phyloP scores from a whole-genome alignment of 1,139 yeast genomes.

The Suhomyces bribrorum region DNA sequence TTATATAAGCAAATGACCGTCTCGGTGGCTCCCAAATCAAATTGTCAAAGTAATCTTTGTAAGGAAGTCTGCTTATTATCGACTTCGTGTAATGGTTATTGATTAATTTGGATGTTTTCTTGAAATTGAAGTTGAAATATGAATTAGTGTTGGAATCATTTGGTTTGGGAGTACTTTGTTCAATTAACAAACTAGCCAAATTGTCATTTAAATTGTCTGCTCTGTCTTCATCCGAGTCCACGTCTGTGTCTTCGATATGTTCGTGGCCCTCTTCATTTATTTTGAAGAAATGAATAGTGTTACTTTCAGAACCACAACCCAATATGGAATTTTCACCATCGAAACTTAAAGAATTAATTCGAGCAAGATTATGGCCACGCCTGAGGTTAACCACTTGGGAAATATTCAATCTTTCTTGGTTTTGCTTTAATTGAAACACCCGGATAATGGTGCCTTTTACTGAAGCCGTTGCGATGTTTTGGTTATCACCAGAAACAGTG shows the following conservation, averaged over 20 bases:
- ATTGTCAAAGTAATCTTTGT: conserved; percentile 44
- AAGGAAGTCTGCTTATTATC: conserved; percentile 43
- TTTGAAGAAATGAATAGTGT: conserved; percentile 67
- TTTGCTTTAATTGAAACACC: conserved; percentile 33
- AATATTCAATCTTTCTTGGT: conserved; percentile 19
- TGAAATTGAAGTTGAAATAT: conserved; percentile 23
- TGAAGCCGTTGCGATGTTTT: conserved; percentile 66
- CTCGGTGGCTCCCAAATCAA: conserved; percentile 49
- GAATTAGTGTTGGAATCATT: conserved; percentile 17
- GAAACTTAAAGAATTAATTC: conserved; percentile 57
- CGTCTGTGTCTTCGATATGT: conserved; percentile 5
- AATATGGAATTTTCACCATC: conserved; percentile 50
- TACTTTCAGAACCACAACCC: conserved; percentile 69
- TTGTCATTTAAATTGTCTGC: conserved; percentile 47
- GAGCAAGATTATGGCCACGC: conserved; percentile 66
- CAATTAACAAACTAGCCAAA: conserved; percentile 42
- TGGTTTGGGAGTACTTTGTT: conserved; percentile 23
- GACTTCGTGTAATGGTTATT: conserved; percentile 42
- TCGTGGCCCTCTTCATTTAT: conserved; percentile 22
- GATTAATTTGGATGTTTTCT: conserved; percentile 23
- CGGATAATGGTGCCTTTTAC: conserved; percentile 72
- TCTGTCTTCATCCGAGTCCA: conserved; percentile 10
- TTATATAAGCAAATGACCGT: conserved; percentile 46
- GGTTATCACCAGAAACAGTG: conserved; percentile 52
- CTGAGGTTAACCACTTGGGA: conserved; percentile 55